Evolutionary conservation across 805 yeast genomes (phyloP).

Genomic region (Spathaspora arborariae): DNA sequence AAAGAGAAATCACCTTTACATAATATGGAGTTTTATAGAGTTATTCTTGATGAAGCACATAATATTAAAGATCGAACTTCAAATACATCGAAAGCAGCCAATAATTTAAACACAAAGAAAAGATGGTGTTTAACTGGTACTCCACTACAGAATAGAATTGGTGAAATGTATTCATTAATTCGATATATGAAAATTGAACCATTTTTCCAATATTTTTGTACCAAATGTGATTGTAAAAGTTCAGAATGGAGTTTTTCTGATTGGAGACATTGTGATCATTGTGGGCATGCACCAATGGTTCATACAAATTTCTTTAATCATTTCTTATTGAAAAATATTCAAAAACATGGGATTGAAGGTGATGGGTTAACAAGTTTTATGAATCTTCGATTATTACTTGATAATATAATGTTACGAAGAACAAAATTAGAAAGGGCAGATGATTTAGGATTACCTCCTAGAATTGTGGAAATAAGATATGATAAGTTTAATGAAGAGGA

Average conservation of each 20-base stretch:
- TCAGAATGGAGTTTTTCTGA: slow-evolving; percentile 82
- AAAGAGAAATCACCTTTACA: slow-evolving; percentile 79
- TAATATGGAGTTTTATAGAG: slow-evolving; percentile 71
- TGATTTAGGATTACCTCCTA: slow-evolving; percentile 95
- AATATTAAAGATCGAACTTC: slow-evolving; percentile 93
- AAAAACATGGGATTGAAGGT: slow-evolving; percentile 75
- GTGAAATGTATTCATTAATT: slow-evolving; percentile 90
- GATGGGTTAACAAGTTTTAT: slow-evolving; percentile 77
- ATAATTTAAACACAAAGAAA: slow-evolving; percentile 62
- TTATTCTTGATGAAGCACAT: slow-evolving; percentile 94
- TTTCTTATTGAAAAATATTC: slow-evolving; percentile 91
- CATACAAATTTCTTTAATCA: slow-evolving; percentile 96
- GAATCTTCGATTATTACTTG: slow-evolving; percentile 68
- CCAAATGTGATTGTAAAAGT: slow-evolving; percentile 84
- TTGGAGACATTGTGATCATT: slow-evolving; percentile 75
- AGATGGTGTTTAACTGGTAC: slow-evolving; percentile 95
- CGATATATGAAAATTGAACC: slow-evolving; percentile 83
- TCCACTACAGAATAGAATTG: slow-evolving; percentile 93
- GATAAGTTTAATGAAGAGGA: slow-evolving; percentile 93
- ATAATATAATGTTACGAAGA: slow-evolving; percentile 86
- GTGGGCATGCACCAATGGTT: slow-evolving; percentile 92
- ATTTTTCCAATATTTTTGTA: slow-evolving; percentile 85
- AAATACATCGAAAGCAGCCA: slow-evolving; percentile 91
- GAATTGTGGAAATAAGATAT: slow-evolving; percentile 83
- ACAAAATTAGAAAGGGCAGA: slow-evolving; percentile 96